Percentiles rank a stretch among this genome's conserved stretches.
phyloP scores from a whole-genome alignment of 208 protist genomes.

The Leishmania amazonensis region DNA sequence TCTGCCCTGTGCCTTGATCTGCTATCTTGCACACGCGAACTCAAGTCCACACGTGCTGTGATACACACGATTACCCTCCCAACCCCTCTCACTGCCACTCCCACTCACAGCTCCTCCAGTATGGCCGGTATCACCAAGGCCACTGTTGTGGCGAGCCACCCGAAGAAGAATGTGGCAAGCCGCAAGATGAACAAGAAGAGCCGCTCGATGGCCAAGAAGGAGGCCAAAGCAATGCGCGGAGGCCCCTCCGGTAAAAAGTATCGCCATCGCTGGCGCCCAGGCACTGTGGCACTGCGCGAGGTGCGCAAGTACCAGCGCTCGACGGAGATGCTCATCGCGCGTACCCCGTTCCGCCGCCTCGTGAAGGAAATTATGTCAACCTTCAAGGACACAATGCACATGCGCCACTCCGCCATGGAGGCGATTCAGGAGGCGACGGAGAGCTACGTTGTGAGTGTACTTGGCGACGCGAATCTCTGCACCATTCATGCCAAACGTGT shows the following conservation, averaged over 20 bases:
- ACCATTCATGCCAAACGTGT: constrained; percentile 99
- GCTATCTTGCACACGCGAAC: background rate
- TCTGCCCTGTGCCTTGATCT: background rate
- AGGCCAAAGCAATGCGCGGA: constrained; percentile 19
- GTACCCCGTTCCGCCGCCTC: constrained; percentile 99
- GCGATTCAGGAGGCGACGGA: constrained; percentile 98
- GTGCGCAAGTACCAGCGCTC: constrained; percentile 99
- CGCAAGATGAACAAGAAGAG: constrained; percentile 77
- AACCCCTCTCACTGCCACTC: background rate
- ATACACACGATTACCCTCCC: background rate
- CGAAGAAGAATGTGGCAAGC: constrained; percentile 76
- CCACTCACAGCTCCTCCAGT: constrained; percentile 2
- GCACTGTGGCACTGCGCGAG: constrained; percentile 99
- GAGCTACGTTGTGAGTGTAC: constrained; percentile 92
- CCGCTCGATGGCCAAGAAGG: constrained; percentile 75
- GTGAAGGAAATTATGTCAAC: constrained; percentile 98
- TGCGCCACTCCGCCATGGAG: constrained; percentile 71
- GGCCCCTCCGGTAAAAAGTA: constrained; percentile 92
- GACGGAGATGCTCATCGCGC: constrained; percentile 98
- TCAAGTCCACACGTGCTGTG: background rate
- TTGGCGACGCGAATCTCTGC: constrained; percentile 96
- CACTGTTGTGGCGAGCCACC: constrained; percentile 59
- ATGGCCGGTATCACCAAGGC: constrained; percentile 64
- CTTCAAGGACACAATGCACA: constrained; percentile 89
- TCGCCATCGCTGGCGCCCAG: constrained; percentile 97